A percentile compares a stretch with the other conserved stretches of the same genome.
These are phyloP conservation scores for Umbelopsis ramanniana DNA, from an alignment of 192 early-diverging fungal genomes.

Conservation along the genomic window DNA sequence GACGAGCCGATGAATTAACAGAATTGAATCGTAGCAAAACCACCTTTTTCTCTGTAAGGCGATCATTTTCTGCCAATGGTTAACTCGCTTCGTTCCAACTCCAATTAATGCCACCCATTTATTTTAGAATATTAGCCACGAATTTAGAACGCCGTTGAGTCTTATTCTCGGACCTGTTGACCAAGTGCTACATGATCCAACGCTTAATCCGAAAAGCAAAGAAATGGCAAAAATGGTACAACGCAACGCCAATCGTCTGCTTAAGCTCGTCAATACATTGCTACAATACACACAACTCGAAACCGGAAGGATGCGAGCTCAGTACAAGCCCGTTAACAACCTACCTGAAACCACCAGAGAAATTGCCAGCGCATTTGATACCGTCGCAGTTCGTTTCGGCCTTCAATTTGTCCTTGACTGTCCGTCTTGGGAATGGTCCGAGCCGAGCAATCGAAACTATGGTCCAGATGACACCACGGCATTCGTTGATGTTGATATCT, in stretches of 20 bases:
- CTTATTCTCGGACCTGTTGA: slow-evolving; percentile 18
- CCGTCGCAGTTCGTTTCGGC: slow-evolving; percentile 49
- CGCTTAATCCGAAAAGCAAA: slow-evolving; percentile 49
- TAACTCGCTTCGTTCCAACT: too few relatives aligned
- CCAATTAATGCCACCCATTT: too few relatives aligned
- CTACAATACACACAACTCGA: slow-evolving; percentile 61
- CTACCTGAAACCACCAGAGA: slow-evolving; percentile 51
- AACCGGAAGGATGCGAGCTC: slow-evolving; percentile 55
- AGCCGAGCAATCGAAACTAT: background rate
- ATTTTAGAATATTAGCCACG: slow-evolving; percentile 2
- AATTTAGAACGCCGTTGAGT: slow-evolving; percentile 11
- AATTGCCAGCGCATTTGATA: slow-evolving; percentile 58
- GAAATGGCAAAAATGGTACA: slow-evolving; percentile 53
- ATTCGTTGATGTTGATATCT: slow-evolving; percentile 65
- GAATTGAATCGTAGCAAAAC: slow-evolving; percentile 13
- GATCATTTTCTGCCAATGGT: too few relatives aligned
- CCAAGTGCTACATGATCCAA: background rate
- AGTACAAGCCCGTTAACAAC: slow-evolving; percentile 44
- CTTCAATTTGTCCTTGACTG: slow-evolving; percentile 36
- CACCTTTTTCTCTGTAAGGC: slow-evolving; percentile 14
- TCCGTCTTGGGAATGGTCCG: background rate
- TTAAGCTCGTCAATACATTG: slow-evolving; percentile 60
- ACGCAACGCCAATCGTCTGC: slow-evolving; percentile 53
- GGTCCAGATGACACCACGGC: slow-evolving; percentile 39
- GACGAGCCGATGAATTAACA: background rate